Evolutionary conservation across 2,329 filamentous ascomycete genomes (phyloP), one percentile per base, ranked within the genome.

Genomic region (Pseudogymnoascus sp.): DNA sequence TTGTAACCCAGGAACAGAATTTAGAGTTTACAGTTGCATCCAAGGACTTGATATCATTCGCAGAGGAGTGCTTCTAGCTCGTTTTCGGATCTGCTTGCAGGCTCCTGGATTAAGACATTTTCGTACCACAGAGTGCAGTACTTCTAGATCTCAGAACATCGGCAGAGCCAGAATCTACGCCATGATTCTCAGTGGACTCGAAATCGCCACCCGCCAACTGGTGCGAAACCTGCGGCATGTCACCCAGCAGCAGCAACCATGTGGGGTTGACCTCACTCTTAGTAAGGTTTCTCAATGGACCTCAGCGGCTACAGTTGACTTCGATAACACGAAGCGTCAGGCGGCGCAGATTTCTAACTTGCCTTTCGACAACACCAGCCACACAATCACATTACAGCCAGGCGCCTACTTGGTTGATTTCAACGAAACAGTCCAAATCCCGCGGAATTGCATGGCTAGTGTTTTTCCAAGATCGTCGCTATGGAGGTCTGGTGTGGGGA

Each of bases 351-450:
- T 67, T 5, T 65, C 62, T 3, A 39, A 29, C 13, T 12, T 71
- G 4, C 33, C 33, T n/a, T 59, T 59, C 13, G 33, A 59, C 33
- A 18, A 9, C 10, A 29, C 18, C 4, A 52, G 13, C 45, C 8
- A 18, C 27, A 33, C 58, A 18, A 61, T 74, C 36, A 64, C 48
- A 4, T 62, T 74, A 12, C 40, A 42, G 0, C 68, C 62, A 33
- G 75, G 75, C 0, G 66, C 73, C 1, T 78, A 78, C 60, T 64
- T 75, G 8, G 65, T 75, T 27, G 73, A 75, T 7, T 76, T 78
- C 67, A 77, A 77, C 58, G 76, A 79, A 63, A 71, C 66, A 0
- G 72, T 78, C 18, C 60, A 69, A 2, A 69, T 78, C 18, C 76
- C 76, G 10, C 68, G 70, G 0, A 67, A 76, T 64, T 67, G 68